phyloP scores from a whole-genome alignment of 192 early-diverging fungal species.

The Coemansia sp. region DNA sequence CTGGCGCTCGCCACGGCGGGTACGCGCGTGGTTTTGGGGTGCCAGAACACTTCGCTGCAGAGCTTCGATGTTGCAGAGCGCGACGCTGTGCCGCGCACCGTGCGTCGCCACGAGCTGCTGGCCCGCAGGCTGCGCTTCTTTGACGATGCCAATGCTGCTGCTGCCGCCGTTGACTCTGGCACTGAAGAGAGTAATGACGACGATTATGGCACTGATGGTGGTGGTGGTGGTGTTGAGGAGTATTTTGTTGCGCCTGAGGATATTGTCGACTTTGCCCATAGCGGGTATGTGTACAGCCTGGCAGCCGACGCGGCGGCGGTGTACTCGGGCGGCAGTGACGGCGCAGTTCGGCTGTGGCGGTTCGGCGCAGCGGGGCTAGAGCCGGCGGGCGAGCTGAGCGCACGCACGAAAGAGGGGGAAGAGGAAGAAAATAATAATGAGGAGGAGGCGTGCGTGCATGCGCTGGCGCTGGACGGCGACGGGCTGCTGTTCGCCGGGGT shows the following conservation, averaged over 20 bases:
- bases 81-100: constrained; percentile 6
- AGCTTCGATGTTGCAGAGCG: constrained; percentile 41
- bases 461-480: constrained; percentile 67
- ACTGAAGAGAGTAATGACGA: no score
- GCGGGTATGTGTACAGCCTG: constrained; percentile 74
- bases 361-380: constrained; percentile 20
- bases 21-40: constrained; percentile 75
- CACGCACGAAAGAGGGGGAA: no score
- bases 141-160: constrained; percentile 3
- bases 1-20: constrained; percentile 65
- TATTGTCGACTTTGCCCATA: constrained; percentile 67
- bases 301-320: constrained; percentile 12
- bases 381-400: constrained; percentile 25
- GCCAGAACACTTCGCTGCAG: constrained; percentile 81
- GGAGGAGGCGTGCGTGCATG: constrained; percentile 66
- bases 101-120: constrained; percentile 12
- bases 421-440: no score
- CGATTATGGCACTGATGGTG: constrained; percentile 1
- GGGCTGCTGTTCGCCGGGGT: constrained; percentile 74
- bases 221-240: constrained; percentile 17
- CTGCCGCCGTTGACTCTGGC: no score
- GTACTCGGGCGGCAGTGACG: constrained; percentile 70
- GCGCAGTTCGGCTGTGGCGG: constrained; percentile 62
- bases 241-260: constrained; percentile 63
- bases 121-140: constrained; percentile 44